Base-by-base conservation (phyloP, 495 filamentous ascomycete genomes). In the Penicillium chermesinum region DNA sequence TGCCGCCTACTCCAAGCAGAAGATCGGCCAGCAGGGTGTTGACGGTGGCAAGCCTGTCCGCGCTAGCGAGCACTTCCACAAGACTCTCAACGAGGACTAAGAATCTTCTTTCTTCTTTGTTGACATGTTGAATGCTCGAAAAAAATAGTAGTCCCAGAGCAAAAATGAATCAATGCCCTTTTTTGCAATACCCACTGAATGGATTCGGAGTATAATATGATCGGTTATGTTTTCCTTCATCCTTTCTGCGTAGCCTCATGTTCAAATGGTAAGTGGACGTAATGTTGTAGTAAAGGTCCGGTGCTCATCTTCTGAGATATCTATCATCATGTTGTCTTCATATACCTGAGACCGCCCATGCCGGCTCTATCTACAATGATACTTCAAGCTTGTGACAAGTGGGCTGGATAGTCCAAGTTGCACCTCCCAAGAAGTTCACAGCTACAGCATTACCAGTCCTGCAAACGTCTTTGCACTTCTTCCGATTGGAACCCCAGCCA, bases 1-100 rank as follows among this genome's bases (percentile, higher is more conserved):
- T 48, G 77, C 84, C 59, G 82, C 83, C 35, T 98, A 88, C 76
- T 75, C 78, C 52, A 88, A 91, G 79, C 76, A 89, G 65, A 86
- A 88, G 73, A 73, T 89, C 49, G 87, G 87, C 41, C 79, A 82
- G 66, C 64, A 75, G 65, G 73, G 78, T 67, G 54, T 78, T 38
- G 73, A 83, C 55, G 52, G 54, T 34, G 71, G 59, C 48, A 81
- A 84, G 77, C 78, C 80, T 27, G 55, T 67, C 60, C 63, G 61
- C 46, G 66, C 71, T 46, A 66, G 65, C 38, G 73, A 75, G 61
- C 55, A 57, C 21, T 83, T 81, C 72, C 48, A 64, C 48, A 72
- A 69, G 55, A 67, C 75, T 56, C 63, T 83, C 45, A 56, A 71
- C 63, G 79, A 83, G 65, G 66, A 78, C 48, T 83, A 79, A 64